Percentiles rank a stretch among this genome's conserved stretches.
These are phyloP conservation scores for Backusella circina DNA, from an alignment of 192 early-diverging fungal genomes.

Conservation along the genomic window DNA sequence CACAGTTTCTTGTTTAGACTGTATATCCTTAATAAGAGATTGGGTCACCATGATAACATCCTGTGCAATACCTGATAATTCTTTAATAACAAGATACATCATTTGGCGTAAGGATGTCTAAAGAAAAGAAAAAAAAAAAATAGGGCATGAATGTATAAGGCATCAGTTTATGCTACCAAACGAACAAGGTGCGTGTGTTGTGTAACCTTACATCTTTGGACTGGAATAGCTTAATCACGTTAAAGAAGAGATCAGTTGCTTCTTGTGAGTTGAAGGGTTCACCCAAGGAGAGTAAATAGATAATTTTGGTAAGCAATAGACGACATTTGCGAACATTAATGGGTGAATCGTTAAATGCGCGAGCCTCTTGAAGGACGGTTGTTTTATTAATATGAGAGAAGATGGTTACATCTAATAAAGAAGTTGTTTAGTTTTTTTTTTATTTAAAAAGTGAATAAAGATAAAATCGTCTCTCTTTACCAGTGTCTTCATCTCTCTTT, in stretches of 20 bases:
- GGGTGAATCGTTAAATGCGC: conserved; percentile 95
- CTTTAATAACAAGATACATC: conserved; percentile 97
- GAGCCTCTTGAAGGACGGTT: conserved; percentile 91
- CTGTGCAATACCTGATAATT: conserved; percentile 88
- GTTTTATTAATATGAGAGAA: conserved; percentile 91
- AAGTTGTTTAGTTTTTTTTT: background rate
- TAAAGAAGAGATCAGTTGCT: conserved; percentile 97
- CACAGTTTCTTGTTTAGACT: conserved; percentile 86
- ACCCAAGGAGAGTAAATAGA: conserved; percentile 87
- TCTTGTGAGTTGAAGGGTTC: conserved; percentile 90
- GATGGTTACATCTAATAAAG: conserved; percentile 58
- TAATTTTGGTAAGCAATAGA: conserved; percentile 87
- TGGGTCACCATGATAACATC: conserved; percentile 98
- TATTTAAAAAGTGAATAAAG: background rate
- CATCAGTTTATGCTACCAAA: background rate
- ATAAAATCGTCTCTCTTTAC: conserved; percentile 31
- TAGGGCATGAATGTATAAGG: too few species aligned
- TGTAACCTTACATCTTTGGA: conserved; percentile 72
- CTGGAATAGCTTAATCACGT: conserved; percentile 97
- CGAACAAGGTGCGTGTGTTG: background rate
- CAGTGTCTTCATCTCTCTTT: conserved; percentile 62
- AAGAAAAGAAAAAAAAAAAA: conserved; percentile 3
- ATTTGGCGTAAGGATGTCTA: conserved; percentile 93
- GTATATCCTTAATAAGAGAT: conserved; percentile 95
- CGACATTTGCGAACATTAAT: conserved; percentile 95